These are phyloP conservation scores for Meyerozyma elateridarum DNA, from an alignment of 1,139 yeast genomes.

Conservation along the genomic window DNA sequence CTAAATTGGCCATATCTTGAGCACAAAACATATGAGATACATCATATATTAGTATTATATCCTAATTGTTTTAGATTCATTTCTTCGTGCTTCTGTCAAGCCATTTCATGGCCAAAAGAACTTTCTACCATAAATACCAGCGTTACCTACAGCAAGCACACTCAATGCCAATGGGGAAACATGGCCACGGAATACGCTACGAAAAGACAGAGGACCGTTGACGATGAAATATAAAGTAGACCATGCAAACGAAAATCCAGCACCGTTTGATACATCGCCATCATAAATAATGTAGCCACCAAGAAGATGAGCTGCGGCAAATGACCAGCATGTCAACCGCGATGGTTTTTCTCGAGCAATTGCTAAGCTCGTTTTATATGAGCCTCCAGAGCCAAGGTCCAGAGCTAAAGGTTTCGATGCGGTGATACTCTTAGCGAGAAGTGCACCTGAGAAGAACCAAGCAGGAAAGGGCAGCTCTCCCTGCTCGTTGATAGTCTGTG, in stretches of 20 bases:
- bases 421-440: constrained; percentile 43
- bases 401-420: constrained; percentile 18
- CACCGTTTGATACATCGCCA: constrained; percentile 76
- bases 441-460: constrained; percentile 36
- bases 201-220: constrained; percentile 61
- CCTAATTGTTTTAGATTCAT: too few species aligned
- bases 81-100: not conserved
- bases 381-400: constrained; percentile 11
- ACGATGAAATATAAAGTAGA: constrained; percentile 69
- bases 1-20: too few species aligned
- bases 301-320: constrained; percentile 33
- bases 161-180: constrained; percentile 61
- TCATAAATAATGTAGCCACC: constrained; percentile 83
- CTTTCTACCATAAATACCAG: constrained; percentile 63
- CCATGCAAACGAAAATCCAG: constrained; percentile 91
- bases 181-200: constrained; percentile 30
- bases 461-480: constrained; percentile 49
- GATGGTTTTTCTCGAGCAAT: constrained; percentile 12
- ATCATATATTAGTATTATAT: too few species aligned
- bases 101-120: constrained; percentile 47
- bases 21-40: too few species aligned
- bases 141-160: constrained; percentile 57
- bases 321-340: constrained; percentile 10
- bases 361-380: constrained; percentile 10
- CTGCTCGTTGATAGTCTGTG: constrained; percentile 1